phyloP scores from a whole-genome alignment of 2,329 filamentous ascomycete species.

The Paramyrothecium roridum region DNA sequence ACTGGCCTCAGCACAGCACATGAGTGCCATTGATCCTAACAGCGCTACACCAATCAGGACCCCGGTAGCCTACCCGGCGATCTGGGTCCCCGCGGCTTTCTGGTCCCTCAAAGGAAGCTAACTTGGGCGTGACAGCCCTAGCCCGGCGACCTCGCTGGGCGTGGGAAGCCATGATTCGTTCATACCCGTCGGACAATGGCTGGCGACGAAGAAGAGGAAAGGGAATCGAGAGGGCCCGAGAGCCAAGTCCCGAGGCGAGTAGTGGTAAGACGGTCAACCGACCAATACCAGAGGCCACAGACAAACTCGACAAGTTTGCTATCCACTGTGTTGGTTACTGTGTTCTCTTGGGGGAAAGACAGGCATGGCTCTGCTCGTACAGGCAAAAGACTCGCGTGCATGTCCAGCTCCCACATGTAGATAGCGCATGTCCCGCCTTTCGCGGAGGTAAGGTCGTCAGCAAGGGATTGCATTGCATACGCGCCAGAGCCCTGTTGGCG shows the following conservation, averaged over 20 bases:
- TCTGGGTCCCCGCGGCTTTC: slow-evolving; percentile 2
- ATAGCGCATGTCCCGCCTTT: neutral
- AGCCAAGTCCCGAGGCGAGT: too few relatives aligned
- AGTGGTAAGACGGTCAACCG: too few relatives aligned
- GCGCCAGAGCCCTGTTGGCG: slow-evolving; percentile 14
- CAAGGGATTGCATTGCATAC: slow-evolving; percentile 16
- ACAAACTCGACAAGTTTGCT: too few relatives aligned
- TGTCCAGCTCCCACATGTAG: too few relatives aligned
- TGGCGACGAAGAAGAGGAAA: neutral
- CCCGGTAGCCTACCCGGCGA: neutral
- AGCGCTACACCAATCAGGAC: neutral
- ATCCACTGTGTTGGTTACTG: too few relatives aligned
- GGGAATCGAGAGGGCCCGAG: too few relatives aligned
- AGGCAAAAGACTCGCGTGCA: too few relatives aligned
- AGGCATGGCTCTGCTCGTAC: too few relatives aligned
- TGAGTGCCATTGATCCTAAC: neutral
- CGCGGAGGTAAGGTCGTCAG: slow-evolving; percentile 3
- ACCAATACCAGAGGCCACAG: too few relatives aligned
- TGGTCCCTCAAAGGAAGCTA: neutral
- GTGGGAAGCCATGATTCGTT: neutral
- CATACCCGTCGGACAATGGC: slow-evolving; percentile 12
- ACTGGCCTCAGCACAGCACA: neutral
- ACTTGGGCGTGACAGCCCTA: neutral
- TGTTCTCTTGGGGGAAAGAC: too few relatives aligned
- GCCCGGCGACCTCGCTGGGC: neutral